Base-by-base conservation (phyloP, 1,139 yeast genomes). In the Entelexis paramagnoliae region DNA sequence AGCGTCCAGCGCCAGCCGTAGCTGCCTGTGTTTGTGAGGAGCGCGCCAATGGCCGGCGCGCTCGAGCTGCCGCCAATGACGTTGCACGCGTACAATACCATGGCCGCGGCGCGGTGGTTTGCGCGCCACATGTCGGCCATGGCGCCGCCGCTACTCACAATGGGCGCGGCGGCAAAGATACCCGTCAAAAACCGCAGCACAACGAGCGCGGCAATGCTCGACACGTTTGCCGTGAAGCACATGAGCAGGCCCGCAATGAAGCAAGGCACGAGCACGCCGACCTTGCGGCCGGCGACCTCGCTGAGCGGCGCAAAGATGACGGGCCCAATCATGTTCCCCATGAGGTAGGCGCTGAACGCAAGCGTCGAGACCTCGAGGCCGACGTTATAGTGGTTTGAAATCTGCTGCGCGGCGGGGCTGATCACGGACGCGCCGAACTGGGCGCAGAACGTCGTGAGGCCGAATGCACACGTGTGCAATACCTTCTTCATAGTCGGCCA, bases 131-230 rank as follows among this genome's bases (percentile, higher is more conserved):
- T 72, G 66, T 84, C 94, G 44, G 85, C 83, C 51, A 84, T 66
- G 16, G 86, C 77, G n/a, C 93, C 94, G 49, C 88, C 87, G 16
- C 84, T 82, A 52, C 83, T 82, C 32, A 86, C 80, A 49, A 83
- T 72, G 24, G 87, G 87, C 9, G 86, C 81, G 8, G 87, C 76
- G 0, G 87, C 78, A 63, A 80, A 81, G 42, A 84, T 78, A 3
- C 94, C 94, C 47, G 82, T 75, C 57, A 83, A 69, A 63, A 83
- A 83, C 52, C 93, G 72, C 49, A 86, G 80, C 41, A 79, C 79
- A 54, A 81, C 65, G 16, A 83, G 71, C 2, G 81, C 80, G 17
- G 79, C 81, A 49, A 79, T 73, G 52, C 78, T 80, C 20, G 74
- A 53, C 1, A 60, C 58, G 14, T 62, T 53, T 2, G 68, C 69